Base-by-base conservation (phyloP, 257 asterid species). In the Jacaranda mimosifolia region DNA sequence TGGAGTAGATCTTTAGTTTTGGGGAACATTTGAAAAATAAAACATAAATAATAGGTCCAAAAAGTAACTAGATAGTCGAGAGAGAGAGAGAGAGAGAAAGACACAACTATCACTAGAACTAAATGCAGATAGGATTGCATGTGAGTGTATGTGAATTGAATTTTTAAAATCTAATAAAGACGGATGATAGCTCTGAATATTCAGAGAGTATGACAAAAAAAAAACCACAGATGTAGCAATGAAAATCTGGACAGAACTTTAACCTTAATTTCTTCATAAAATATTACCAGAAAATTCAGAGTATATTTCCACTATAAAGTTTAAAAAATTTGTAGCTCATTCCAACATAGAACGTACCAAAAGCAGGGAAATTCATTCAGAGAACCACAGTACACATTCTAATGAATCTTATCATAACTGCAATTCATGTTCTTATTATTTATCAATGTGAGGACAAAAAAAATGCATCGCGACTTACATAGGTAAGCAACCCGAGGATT, bases 401-500 rank as follows among this genome's bases (percentile, higher is more conserved):
- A 45, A 73, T 18, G 21, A 32, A 72, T 18, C 35, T 48, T 42
- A 12, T 4, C 51, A 42, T 5, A 72, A 59, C 64, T 49, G 36
- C 63, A 80, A 40, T 66, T 56, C 19, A 32, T 65, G 62, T 69
- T 49, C 58, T 17, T 57, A 73, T 51, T 26, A 59, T 70, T 36
- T 21, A 51, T 17, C 69, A 14, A 26, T 18, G 18, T 7, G 57
- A 14, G n/a, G 26, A 58, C 17, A 45, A 72, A 46, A 4, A 60
- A 68, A 52, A 56, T 74, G 45, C 7, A 26, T 35, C 9, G 42
- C 40, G 75, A 89, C 99, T 91, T 87, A 95, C 99, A 95, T 45
- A 95, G 94, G 76, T 95, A 91, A 82, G 98, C 98, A 75, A 95
- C 99, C 83, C 99, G 89, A 9, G 97, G 89, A 72, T 93, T 90